Base-by-base conservation (phyloP, 2,329 filamentous ascomycete genomes). In the Diaporthe citri region DNA sequence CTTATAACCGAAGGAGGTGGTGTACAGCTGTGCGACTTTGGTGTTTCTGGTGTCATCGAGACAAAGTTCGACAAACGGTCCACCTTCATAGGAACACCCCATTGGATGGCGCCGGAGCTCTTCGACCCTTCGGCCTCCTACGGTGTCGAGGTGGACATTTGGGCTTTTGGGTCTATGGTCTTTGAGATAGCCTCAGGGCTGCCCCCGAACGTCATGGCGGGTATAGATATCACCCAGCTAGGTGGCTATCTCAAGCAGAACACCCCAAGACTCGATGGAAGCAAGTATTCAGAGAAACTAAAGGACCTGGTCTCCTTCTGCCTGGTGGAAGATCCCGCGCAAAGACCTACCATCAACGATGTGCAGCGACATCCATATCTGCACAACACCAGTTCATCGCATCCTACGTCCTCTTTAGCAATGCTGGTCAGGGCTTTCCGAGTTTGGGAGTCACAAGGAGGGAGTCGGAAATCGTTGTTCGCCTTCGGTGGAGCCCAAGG, bases 61-160 rank as follows among this genome's bases (percentile, higher is more conserved):
- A 93, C 89, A 56, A 93, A 94, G 78, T 89, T 92, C 72, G 92
- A 94, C 79, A 97, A 97, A 84, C 88, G 94, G 71, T 93, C 93
- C 5, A 96, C 94, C 0, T 93, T 96, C 66, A 93, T 96, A 73
- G 94, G 94, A 31, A 97, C 95, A 0, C 93, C 93, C 4, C 92
- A 96, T 82, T 97, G 94, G 93, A 96, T 97, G 94, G 93, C 95
- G 0, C 94, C 93, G 0, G 95, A 97, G 79, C 87, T 96, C 17
- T 92, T 94, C 78, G 90, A 93, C 74, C 87, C 89, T 51, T 86
- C 89, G 5, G 87, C 89, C 13, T 90, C 91, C 7, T 94, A 94
- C 80, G 92, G 92, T 75, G 93, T 91, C 20, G 92, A 93, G 79
- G 91, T 93, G 57, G 94, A 97, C 79, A 95, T 96, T 69, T 97